phyloP scores from a whole-genome alignment of 257 asterid genomes.

The Oldenlandia corymbosa region DNA sequence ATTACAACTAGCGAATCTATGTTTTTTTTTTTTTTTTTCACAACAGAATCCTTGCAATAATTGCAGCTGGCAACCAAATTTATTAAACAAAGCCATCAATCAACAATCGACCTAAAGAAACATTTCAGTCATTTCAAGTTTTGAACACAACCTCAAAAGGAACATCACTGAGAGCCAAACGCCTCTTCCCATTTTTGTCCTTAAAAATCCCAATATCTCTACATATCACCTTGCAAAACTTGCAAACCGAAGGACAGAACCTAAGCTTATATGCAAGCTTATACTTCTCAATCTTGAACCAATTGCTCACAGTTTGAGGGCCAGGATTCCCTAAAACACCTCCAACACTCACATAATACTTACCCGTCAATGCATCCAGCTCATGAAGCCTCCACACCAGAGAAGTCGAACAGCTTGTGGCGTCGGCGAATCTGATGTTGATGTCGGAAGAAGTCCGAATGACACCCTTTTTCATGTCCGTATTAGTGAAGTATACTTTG shows the following conservation, averaged over 20 bases:
- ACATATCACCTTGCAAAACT: constrained; percentile 1
- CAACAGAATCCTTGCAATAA: too few relatives aligned
- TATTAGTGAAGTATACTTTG: not conserved
- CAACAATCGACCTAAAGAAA: too few relatives aligned
- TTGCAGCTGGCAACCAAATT: too few relatives aligned
- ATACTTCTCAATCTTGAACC: constrained; percentile 8
- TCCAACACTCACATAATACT: not conserved
- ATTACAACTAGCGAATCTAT: too few relatives aligned
- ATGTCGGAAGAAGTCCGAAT: constrained; percentile 3
- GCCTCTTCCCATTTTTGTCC: constrained; percentile 13
- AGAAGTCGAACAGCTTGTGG: not conserved
- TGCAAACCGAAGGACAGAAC: constrained; percentile 13
- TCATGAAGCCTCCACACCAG: not conserved
- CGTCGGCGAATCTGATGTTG: not conserved
- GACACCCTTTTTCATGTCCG: not conserved
- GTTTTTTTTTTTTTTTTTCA: too few relatives aligned
- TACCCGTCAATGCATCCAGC: not conserved
- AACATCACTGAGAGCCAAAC: constrained; percentile 6
- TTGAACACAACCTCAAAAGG: constrained; percentile 10
- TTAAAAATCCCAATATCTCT: constrained; percentile 14
- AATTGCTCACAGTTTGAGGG: not conserved
- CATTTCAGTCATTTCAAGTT: not conserved
- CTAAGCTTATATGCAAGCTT: constrained; percentile 5
- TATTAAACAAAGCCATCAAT: too few relatives aligned
- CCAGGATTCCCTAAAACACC: constrained; percentile 7